Evolutionary conservation across 495 filamentous ascomycete species (phyloP), one percentile per base, ranked within the genome.

Genomic region (Aspergillus campestris): DNA sequence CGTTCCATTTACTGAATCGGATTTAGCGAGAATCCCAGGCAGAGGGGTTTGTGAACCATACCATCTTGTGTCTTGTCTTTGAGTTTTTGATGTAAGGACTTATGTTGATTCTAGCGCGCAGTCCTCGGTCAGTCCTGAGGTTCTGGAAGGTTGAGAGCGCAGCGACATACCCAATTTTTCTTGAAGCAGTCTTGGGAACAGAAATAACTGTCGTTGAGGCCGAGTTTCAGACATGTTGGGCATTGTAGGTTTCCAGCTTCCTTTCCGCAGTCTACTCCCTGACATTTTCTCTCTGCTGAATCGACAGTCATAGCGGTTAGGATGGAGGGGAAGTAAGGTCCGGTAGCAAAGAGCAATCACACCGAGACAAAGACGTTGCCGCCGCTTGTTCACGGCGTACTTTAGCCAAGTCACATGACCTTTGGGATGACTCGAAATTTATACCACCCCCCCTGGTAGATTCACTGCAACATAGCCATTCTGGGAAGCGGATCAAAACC

Each of bases 111-210:
- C 84, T 89, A 60, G 42, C 7, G 53, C 53, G 18, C 18, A 24
- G 18, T 24, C 18, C 18, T 4, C 4, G 18, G 4, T 24, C 18
- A 24, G 18, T 4, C 4, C 18, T 13, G 8, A 40, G 34, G 49
- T 56, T 58, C 49, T 33, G 43, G 61, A 24, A 40, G 39, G 43
- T 45, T 44, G 46, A 44, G 38, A 36, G 36, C 18, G 2, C 18
- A 24, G 18, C 18, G 45, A 51, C 79, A 55, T 69, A 92, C 87
- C 88, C 88, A 94, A 65, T 82, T 92, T 59, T 75, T 79, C 70
- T 90, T 94, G 67, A 94, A 94, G 70, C 88, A 94, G 50, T 94
- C 88, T 59, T 94, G 88, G 1, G 83, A 81, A 67, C 88, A 94
- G 68, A 94, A 94, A 57, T 73, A 90, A 61, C 84, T 87, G 51